Conservation (phyloP, 2,329 filamentous ascomycete species). For the Lanzia echinophila region DNA sequence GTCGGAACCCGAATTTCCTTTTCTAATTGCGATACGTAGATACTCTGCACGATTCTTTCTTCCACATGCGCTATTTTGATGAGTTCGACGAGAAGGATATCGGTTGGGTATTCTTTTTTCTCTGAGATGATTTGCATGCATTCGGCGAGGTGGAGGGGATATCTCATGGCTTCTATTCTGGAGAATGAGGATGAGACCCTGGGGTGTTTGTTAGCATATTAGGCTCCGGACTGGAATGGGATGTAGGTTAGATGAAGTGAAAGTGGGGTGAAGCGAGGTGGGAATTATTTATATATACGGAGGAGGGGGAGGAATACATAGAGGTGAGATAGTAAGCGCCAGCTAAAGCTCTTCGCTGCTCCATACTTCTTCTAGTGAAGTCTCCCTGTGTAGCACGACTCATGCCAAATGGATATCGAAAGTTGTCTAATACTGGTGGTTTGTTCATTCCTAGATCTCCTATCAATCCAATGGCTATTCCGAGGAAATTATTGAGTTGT, state of each 20-base stretch:
- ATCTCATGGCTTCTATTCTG: slow-evolving; percentile 5
- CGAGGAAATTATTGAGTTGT: slow-evolving; percentile 6
- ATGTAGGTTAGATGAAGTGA: no score
- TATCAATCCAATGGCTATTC: not conserved
- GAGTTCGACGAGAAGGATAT: not conserved
- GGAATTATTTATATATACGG: not conserved
- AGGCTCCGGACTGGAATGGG: not conserved
- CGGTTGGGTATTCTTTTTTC: not conserved
- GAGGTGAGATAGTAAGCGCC: slow-evolving; percentile 6
- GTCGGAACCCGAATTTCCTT: not conserved
- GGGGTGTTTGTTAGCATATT: not conserved
- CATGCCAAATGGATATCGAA: not conserved
- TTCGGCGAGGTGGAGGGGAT: slow-evolving; percentile 2
- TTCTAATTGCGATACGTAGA: not conserved
- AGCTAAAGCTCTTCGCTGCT: slow-evolving; percentile 2
- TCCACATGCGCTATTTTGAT: not conserved
- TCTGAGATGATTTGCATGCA: not conserved
- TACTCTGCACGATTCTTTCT: not conserved
- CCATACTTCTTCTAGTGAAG: not conserved
- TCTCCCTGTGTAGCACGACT: not conserved
- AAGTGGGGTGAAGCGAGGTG: not conserved
- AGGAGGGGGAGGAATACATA: not conserved
- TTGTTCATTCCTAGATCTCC: slow-evolving; percentile 1
- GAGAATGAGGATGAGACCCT: slow-evolving; percentile 3
- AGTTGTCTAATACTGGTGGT: not conserved